phyloP scores from a whole-genome alignment of 306 rosid species.

The Corylus avellana region DNA sequence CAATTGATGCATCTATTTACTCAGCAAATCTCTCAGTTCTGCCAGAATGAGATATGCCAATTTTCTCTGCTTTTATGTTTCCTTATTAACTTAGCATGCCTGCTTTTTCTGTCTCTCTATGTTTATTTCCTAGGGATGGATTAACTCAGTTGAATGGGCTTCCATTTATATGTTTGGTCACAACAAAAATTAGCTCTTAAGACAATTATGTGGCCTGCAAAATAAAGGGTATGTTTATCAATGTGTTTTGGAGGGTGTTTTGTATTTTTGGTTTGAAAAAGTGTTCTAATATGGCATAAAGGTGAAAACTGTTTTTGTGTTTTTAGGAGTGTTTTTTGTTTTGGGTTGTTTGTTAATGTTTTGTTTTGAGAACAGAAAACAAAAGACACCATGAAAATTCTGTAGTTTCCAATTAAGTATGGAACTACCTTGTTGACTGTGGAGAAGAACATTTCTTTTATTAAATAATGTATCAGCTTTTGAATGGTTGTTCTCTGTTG shows the following conservation, averaged over 20 bases:
- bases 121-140: constrained; percentile 6
- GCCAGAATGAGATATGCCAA: not conserved
- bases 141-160: not conserved
- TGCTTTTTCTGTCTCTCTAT: constrained; percentile 1
- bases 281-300: too few relatives aligned
- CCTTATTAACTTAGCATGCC: not conserved
- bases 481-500: constrained; percentile 15
- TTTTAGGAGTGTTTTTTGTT: too few relatives aligned
- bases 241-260: too few relatives aligned
- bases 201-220: not conserved
- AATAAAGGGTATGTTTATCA: too few relatives aligned
- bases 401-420: not conserved
- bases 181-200: not conserved
- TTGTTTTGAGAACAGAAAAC: too few relatives aligned
- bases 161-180: not conserved
- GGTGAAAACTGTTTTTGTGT: too few relatives aligned
- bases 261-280: too few relatives aligned
- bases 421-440: not conserved
- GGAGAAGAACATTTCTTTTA: not conserved
- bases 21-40: not conserved
- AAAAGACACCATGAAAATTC: not conserved
- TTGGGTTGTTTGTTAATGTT: too few relatives aligned
- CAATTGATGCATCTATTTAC: not conserved
- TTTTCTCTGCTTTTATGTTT: not conserved
- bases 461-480: not conserved